These are phyloP conservation scores for Leccinum fibrillosum DNA, from an alignment of 768 basidiomycete genomes.

Conservation along the genomic window DNA sequence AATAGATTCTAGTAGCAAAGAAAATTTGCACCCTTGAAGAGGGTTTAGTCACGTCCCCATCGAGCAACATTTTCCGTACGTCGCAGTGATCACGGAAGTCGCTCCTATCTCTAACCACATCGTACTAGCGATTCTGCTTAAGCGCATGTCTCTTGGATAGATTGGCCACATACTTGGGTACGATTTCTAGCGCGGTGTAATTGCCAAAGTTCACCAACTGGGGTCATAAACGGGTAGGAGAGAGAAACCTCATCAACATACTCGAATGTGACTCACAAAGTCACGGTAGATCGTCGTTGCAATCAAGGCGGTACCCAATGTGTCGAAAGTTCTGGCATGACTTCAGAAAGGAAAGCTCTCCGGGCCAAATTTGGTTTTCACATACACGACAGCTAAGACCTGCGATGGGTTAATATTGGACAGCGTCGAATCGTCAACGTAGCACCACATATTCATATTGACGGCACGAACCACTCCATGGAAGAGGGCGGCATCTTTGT, in stretches of 20 bases:
- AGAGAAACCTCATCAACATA: not conserved
- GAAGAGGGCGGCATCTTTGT: not conserved
- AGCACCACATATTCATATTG: not conserved
- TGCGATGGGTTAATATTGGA: not conserved
- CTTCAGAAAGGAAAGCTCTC: not conserved
- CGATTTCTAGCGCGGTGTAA: not conserved
- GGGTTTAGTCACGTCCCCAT: not conserved
- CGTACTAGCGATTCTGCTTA: not conserved
- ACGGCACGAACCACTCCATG: not conserved
- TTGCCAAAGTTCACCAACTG: constrained; percentile 4
- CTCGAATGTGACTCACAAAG: constrained; percentile 1
- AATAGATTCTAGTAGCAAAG: constrained; percentile 8
- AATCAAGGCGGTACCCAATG: not conserved
- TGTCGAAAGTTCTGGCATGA: not conserved
- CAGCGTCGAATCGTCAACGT: not conserved
- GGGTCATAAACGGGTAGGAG: not conserved
- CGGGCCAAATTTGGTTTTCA: not conserved
- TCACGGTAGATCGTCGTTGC: not conserved
- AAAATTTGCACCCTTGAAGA: constrained; percentile 6
- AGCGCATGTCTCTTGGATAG: not conserved
- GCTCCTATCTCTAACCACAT: constrained; percentile 3
- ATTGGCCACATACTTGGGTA: not conserved
- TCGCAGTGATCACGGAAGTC: not conserved
- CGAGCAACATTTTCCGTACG: not conserved
- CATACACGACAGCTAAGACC: constrained; percentile 1